Evolutionary conservation across 495 filamentous ascomycete species (phyloP), one percentile per base, ranked within the genome.

Genomic region (Viridothelium virens): DNA sequence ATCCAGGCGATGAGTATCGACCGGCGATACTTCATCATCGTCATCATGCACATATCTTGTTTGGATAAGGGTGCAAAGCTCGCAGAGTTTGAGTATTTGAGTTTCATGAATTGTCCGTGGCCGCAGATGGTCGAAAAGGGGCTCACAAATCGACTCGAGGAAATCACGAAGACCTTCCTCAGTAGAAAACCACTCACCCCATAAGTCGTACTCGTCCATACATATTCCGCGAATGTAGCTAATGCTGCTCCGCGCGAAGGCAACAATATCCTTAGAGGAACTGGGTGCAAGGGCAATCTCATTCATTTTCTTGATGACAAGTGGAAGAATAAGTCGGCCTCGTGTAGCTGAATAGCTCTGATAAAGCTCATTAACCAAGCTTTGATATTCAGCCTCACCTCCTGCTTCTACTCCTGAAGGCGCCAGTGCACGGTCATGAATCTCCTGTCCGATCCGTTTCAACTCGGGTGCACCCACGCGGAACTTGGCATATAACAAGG

Each of bases 401-500:
- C 82, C 86, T 66, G 84, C 80, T 9, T 87, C 84, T 18, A 83
- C 84, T 61, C 84, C 85, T 25, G 84, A 71, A 12, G 84, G 82
- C 3, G 80, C 78, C 16, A 88, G 79, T 10, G 86, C 86, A 74
- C 86, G 77, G 74, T 87, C 88, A 67, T 88, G 84, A 33, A 91
- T 87, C 68, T 89, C 86, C 41, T 85, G 74, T 1, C 86, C 87
- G 59, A 89, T 81, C 63, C 83, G 79, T 68, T 87, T 88, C 53
- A 89, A 74, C 65, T 89, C 84, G 7, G 86, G 81, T 10, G 88
- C 87, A 56, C 82, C 84, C 62, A 89, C 85, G 46, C 86, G 81
- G 59, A 91, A 92, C 69, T 91, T 91, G 33, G 89, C 89, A 73
- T 91, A 91, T 1, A 91, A 77, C 6, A 91, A 77, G 25, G 88